Base-by-base conservation (phyloP, 164 flowering plant genomes). In the Macadamia tetraphylla region DNA sequence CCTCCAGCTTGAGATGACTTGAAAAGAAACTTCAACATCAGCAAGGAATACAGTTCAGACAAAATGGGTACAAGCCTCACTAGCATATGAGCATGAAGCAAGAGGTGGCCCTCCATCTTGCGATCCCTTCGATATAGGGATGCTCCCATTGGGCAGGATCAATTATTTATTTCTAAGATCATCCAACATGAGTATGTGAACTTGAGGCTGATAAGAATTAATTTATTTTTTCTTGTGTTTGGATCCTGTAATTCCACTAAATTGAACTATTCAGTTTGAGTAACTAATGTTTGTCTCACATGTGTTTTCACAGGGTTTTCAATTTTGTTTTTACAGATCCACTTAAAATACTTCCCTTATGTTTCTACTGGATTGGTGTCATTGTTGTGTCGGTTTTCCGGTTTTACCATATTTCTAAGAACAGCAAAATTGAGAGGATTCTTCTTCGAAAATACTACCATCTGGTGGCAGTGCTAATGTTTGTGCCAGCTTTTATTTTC, bases 381-480 rank as follows among this genome's bases (percentile, higher is more conserved):
- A 94, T 89, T 67, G 86, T 56, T 74, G 80, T 63, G 14, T 89
- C 98, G 52, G 90, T 94, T 61, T 53, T 81, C 64, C 79, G 89
- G 62, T 94, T 90, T 72, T 94, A 94, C 78, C 82, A 80, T 67
- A 90, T 89, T 59, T 94, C 98, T 32, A 92, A 87, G 83, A 79
- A 75, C 67, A 92, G 98, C 73, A 92, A 82, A 82, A 78, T 85
- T 63, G 96, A 92, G 81, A 86, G 99, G 76, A 92, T 94, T 77
- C 91, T 94, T 70, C 96, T 94, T 67, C 88, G 99, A 44, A 94
- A 92, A 71, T 92, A 90, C 75, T 94, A 94, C 79, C 99, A 94
- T 81, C 83, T 94, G 61, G 76, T 94, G 86, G 99, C 98, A 70
- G 98, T 94, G 69, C 71, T 69, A 58, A 94, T 94, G 91, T 94